Evolutionary conservation across 169 alveolate species (phyloP).

Genomic region (Cyclospora cayetanensis): DNA sequence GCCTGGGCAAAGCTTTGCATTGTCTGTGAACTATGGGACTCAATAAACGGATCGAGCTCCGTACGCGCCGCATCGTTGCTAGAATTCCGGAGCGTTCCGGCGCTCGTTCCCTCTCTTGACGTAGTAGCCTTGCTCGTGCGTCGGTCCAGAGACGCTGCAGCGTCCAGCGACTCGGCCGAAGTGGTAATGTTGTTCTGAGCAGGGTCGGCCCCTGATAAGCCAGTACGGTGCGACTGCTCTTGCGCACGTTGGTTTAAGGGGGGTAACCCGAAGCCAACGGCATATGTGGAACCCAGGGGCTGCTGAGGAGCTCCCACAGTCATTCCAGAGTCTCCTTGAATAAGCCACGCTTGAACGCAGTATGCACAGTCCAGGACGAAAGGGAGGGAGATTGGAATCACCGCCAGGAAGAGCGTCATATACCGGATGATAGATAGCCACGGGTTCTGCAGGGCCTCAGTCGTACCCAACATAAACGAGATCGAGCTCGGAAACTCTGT

Average conservation of each 20-base stretch:
- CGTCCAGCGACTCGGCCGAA: background rate
- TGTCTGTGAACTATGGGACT: background rate
- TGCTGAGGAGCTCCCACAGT: slow-evolving; percentile 4
- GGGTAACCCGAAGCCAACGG: background rate
- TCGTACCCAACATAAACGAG: slow-evolving; percentile 51
- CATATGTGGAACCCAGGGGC: background rate
- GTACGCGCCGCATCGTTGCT: background rate
- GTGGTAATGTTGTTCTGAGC: background rate
- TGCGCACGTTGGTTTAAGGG: background rate
- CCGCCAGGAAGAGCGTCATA: slow-evolving; percentile 33
- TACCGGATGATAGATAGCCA: slow-evolving; percentile 48
- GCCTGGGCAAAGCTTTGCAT: slow-evolving; percentile 11
- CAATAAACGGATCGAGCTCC: background rate
- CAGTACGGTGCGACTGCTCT: background rate
- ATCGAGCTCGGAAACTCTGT: slow-evolving; percentile 4
- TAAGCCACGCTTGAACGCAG: background rate
- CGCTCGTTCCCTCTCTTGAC: background rate
- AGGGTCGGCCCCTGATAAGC: background rate
- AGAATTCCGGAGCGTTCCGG: background rate
- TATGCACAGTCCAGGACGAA: slow-evolving; percentile 37
- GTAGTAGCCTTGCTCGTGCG: background rate
- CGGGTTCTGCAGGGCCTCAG: slow-evolving; percentile 50
- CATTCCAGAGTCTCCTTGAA: background rate
- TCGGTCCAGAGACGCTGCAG: background rate
- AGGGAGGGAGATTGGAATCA: slow-evolving; percentile 33